Evolutionary conservation across 31 red algal species (phyloP).

Genomic region (Asparagopsis taxiformis): DNA sequence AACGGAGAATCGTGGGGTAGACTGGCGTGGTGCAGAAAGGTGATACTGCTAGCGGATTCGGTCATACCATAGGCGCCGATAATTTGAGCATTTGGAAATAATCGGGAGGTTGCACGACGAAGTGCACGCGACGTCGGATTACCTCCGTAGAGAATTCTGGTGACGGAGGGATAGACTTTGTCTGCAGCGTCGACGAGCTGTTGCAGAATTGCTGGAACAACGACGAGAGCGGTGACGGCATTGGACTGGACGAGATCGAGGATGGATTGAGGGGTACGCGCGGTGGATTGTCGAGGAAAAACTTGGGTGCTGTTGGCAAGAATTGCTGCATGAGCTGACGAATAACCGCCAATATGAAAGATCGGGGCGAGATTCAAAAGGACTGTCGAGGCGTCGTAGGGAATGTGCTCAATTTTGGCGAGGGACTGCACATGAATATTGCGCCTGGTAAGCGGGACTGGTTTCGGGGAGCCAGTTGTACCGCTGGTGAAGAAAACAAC

Average conservation of each 20-base stretch:
- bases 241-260: background rate
- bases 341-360: slow-evolving; percentile 59
- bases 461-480: slow-evolving; percentile 69
- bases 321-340: slow-evolving; percentile 42
- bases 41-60: slow-evolving; percentile 58
- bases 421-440: slow-evolving; percentile 47
- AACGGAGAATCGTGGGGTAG: background rate
- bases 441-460: slow-evolving; percentile 39
- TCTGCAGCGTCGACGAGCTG: slow-evolving; percentile 30
- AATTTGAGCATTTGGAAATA: slow-evolving; percentile 55
- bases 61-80: slow-evolving; percentile 79
- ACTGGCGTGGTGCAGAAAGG: slow-evolving; percentile 39
- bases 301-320: slow-evolving; percentile 27
- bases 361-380: slow-evolving; percentile 71
- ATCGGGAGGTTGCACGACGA: background rate
- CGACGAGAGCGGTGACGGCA: slow-evolving; percentile 48
- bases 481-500: slow-evolving; percentile 82
- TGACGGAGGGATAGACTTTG: background rate
- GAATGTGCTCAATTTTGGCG: slow-evolving; percentile 18
- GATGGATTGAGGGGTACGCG: slow-evolving; percentile 1
- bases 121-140: slow-evolving; percentile 6
- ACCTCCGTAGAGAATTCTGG: slow-evolving; percentile 57
- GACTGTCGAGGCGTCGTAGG: slow-evolving; percentile 6
- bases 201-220: slow-evolving; percentile 55
- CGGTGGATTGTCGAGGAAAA: slow-evolving; percentile 13